Evolutionary conservation across 768 basidiomycete species (phyloP).

Genomic region (Leucocoprinus leucothites): DNA sequence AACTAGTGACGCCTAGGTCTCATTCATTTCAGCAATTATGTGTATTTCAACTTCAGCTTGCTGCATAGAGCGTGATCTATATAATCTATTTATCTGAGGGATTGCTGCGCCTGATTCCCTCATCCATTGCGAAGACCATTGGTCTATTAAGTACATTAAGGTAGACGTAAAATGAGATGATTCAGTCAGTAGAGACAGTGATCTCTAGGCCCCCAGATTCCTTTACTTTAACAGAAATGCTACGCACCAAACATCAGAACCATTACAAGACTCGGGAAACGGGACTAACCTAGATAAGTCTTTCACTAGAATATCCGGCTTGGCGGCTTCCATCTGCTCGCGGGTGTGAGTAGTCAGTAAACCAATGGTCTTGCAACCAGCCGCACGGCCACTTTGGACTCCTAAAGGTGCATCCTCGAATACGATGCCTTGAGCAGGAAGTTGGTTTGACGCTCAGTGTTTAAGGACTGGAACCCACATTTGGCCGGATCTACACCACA

Average conservation of each 20-base stretch:
- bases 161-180: too few relatives aligned
- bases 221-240: slow-evolving; percentile 11
- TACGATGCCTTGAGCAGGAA: slow-evolving; percentile 57
- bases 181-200: slow-evolving; percentile 3
- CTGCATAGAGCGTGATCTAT: too few relatives aligned
- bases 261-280: not conserved
- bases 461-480: slow-evolving; percentile 38
- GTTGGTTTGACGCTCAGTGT: not conserved
- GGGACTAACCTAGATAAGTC: slow-evolving; percentile 64
- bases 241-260: not conserved
- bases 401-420: slow-evolving; percentile 92
- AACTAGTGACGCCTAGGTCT: too few relatives aligned
- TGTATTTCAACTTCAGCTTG: too few relatives aligned
- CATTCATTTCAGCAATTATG: too few relatives aligned
- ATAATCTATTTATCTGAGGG: too few relatives aligned
- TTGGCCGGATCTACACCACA: slow-evolving; percentile 61
- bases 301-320: slow-evolving; percentile 66
- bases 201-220: slow-evolving; percentile 14
- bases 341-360: slow-evolving; percentile 78
- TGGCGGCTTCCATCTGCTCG: slow-evolving; percentile 60
- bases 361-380: slow-evolving; percentile 83
- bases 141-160: too few relatives aligned
- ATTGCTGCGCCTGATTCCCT: too few relatives aligned
- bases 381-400: slow-evolving; percentile 71
- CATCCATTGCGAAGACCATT: too few relatives aligned